Evolutionary conservation across 2,329 filamentous ascomycete species (phyloP), one percentile per base, ranked within the genome.

Genomic region (Cladosporium oxysporum): DNA sequence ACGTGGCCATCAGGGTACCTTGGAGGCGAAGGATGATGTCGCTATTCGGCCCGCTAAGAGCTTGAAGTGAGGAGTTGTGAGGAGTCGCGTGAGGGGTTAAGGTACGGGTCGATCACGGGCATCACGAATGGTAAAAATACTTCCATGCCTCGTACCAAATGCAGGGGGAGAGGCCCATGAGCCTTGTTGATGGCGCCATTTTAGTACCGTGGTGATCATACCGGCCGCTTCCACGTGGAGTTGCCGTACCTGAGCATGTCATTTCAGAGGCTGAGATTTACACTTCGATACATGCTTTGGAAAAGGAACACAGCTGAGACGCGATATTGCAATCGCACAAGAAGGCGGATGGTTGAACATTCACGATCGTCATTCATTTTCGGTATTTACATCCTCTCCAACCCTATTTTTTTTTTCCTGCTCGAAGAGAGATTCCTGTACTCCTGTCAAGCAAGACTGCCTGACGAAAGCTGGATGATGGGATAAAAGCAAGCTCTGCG

Each of bases 121-220:
- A 23, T 58, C 31, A 41, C 21, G 23, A 41, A 21, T 8, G 33
- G 33, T 35, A 41, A 21, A 41, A 55, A 55, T 55, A 33, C 28
- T 31, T 55, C n/a, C 4, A 2, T 41, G 31, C 55, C 31, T 47
- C 41, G 18, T 41, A 44, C 35, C 57, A 28, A 18, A 59, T 47
- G 57, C 57, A 59, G 57, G 57, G 57, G 57, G 14, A 53, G 5
- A 2, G 28, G 28, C 23, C 18, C 18, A 31, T 29, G 28, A 59
- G 33, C 14, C 12, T 58, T 47, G 33, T 23, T 28, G 41, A 59
- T 59, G 33, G 57, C 57, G 37, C 57, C 57, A 59, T 59, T 59
- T 47, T 59, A 59, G 57, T 59, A 59, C 57, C 57, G 57, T 59
- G 57, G 35, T 59, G 57, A 59, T 59, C 57, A 59, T 59, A 35